Evolutionary conservation across 1,139 yeast genomes (phyloP), one percentile per base, ranked within the genome.

Genomic region (Yamadazyma jaroonii): DNA sequence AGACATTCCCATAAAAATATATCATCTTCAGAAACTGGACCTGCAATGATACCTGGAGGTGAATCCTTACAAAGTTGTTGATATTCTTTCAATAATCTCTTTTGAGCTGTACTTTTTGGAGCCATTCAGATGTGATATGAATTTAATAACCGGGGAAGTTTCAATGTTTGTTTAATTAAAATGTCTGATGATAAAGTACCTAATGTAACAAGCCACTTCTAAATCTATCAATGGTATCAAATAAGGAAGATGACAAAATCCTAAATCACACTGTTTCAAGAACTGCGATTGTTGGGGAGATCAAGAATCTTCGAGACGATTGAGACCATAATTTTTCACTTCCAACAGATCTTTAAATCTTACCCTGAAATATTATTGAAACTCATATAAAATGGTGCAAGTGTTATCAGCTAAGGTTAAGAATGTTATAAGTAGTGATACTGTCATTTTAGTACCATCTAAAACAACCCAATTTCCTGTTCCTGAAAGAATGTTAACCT

Each of bases 1-100:
- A 89, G 64, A 58, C 98, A 92, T 47, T 87, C 95, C 98, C 98
- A 92, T 31, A 72, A 70, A 48, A 88, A 87, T 44, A 92, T 64
- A 59, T 92, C 80, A 51, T 83, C 84, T 53, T 92, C 98, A 15
- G 77, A 65, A 1, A 80, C 67, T 0, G 98, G 98, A 1, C 96
- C 95, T 0, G 98, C 98, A 6, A 89, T 77, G 34, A 92, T 87
- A 1, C 98, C 98, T 23, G 95, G 97, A 0, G 97, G 96, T 0
- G 96, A 83, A 48, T 90, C 96, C 47, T 77, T 77, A 14, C 82
- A 69, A 29, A 92, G 76, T 60, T 88, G 96, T 57, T 87, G 92
- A 57, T 84, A 84, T 61, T 92, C 98, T 50, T 88, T 87, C 56
- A 89, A 72, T 34, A 92, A 76, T 43, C 98, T 68, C 49, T 84